Evolutionary conservation across 805 yeast genomes (phyloP).

Genomic region (Suhomyces sp.): DNA sequence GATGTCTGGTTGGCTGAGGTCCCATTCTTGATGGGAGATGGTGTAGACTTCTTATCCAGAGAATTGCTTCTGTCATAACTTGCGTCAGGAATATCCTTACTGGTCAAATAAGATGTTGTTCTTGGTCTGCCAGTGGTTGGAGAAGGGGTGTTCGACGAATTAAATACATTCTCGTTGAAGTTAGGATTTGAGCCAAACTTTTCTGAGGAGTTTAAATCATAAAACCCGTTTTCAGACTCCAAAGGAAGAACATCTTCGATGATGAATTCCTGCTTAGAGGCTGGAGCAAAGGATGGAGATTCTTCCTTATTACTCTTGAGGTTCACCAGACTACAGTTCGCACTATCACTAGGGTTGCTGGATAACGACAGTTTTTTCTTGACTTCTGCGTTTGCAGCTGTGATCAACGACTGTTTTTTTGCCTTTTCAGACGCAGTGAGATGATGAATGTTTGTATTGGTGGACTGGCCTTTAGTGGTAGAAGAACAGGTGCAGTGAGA

Average conservation of each 20-base stretch:
- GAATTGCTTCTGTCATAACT: background rate
- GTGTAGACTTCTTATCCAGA: background rate
- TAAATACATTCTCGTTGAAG: conserved; percentile 4
- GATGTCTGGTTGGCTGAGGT: background rate
- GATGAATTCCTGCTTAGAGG: conserved; percentile 12
- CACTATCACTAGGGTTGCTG: background rate
- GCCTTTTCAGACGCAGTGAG: conserved; percentile 14
- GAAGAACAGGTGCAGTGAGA: conserved; percentile 42
- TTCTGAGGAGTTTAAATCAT: conserved; percentile 24
- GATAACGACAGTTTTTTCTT: conserved; percentile 7
- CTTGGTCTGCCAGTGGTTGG: conserved; percentile 5
- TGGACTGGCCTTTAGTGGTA: conserved; percentile 3
- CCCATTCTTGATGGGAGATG: background rate
- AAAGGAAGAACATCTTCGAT: conserved; percentile 35
- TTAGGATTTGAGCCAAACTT: conserved; percentile 1
- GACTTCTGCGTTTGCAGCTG: conserved; percentile 15
- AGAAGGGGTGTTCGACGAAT: conserved; percentile 7
- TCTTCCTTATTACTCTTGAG: conserved; percentile 1
- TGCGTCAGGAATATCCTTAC: conserved; percentile 4
- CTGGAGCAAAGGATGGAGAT: background rate
- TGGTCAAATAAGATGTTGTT: conserved; percentile 5
- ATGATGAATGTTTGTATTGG: conserved; percentile 11
- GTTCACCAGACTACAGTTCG: conserved; percentile 2
- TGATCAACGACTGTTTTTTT: conserved; percentile 17
- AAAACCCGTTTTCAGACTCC: conserved; percentile 28